Base-by-base conservation (phyloP, 73 alveolate species). In the Blepharisma stoltei region DNA sequence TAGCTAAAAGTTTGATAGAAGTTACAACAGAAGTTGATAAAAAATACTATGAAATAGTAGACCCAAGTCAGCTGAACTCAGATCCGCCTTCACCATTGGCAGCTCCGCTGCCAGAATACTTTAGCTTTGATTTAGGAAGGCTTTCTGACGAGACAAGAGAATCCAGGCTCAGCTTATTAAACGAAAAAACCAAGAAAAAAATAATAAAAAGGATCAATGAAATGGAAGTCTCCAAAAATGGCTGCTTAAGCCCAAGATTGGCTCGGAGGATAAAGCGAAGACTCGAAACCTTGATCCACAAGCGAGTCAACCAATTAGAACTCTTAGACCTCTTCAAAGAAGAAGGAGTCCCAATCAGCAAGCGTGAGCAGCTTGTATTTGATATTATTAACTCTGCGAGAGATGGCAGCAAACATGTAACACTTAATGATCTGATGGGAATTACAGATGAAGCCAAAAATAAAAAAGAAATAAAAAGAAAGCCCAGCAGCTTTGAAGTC, bases 31-130 rank as follows among this genome's bases (percentile, higher is more conserved):
- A 60, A 8, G 23, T 38, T n/a, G 14, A 60, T 60, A 60, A 11
- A 25, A 25, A 11, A 9, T 60, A 60, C 23, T 60, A 60, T 60
- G 73, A 60, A 25, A n/a, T 60, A 14, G 73, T 60, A 14, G 73
- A 60, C 73, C 73, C 73, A 14, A 60, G 23, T 18, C 11, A 14
- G 46, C 73, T 60, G 5, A 14, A 60, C 46, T 60, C 73, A 60
- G 73, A 60, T 2, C 73, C 73, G 3, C 73, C 73, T 25, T 60
- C 73, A 60, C 73, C 73, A 14, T 5, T 60, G 46, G 73, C 73
- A 20, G 73, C 73, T 20, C 73, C 73, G 14, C 46, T 60, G 11
- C 73, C 73, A 14, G 73, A 60, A 38, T 60, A 60, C 5, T 60
- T 60, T 25, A 60, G 73, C 46, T 60, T 14, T 25, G 73, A 60